A percentile compares a stretch with the other conserved stretches of the same genome.
phyloP scores from a whole-genome alignment of 192 early-diverging fungal genomes.

The Lobosporangium transversale region DNA sequence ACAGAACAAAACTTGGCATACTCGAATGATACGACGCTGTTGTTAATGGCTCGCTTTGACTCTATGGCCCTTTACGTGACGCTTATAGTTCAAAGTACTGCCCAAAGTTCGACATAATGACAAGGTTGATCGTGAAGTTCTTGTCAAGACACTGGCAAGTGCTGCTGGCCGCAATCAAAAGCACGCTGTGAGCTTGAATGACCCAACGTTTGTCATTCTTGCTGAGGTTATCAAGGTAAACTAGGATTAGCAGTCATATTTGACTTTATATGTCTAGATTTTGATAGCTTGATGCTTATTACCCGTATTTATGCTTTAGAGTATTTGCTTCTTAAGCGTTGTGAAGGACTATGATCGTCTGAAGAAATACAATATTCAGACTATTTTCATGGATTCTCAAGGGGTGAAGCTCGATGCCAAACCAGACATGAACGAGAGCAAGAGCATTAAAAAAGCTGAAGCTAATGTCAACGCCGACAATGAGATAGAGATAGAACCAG shows the following conservation, averaged over 20 bases:
- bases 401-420: too few relatives aligned
- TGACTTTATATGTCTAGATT: too few relatives aligned
- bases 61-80: not conserved
- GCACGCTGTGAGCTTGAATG: conserved; percentile 64
- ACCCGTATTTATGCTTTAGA: conserved; percentile 40
- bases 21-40: too few relatives aligned
- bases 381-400: too few relatives aligned
- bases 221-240: conserved; percentile 71
- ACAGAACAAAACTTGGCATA: not conserved
- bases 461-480: too few relatives aligned
- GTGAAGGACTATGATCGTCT: conserved; percentile 65
- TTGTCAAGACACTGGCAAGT: conserved; percentile 59
- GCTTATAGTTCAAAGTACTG: conserved; percentile 62
- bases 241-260: too few relatives aligned
- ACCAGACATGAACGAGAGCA: too few relatives aligned
- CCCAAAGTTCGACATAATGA: conserved; percentile 68
- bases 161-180: conserved; percentile 52
- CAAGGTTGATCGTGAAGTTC: conserved; percentile 58
- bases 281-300: too few relatives aligned
- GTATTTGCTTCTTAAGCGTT: conserved; percentile 67
- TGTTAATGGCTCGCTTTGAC: too few relatives aligned
- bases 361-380: conserved; percentile 68
- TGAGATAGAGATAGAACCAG: conserved; percentile 40
- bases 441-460: too few relatives aligned
- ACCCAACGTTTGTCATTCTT: conserved; percentile 63